Base-by-base conservation (phyloP, 1,284 basidiomycete species). In the Irpex sp. region DNA sequence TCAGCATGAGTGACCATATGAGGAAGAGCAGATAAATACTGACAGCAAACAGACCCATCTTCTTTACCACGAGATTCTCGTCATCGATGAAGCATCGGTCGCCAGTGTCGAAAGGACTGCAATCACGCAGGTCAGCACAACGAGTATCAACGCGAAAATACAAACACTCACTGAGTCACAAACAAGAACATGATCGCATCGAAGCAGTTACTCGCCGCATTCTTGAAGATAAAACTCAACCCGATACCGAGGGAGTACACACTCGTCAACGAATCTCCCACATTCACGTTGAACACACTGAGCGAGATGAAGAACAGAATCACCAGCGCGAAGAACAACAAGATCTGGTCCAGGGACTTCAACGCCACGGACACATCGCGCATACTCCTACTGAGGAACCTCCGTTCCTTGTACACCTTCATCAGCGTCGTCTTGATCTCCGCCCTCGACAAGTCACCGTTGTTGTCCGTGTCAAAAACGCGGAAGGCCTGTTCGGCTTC, bases 101-200 rank as follows among this genome's bases (percentile, higher is more conserved):
- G 7, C 90, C 90, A 19, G 90, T 91, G 69, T 90, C 89, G 68
- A 85, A 90, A 3, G 89, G 89, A 71, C 88, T 90, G 61, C 3
- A 55, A 56, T 9, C 35, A 15, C 43, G 2, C 6, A 1, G n/a
- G 19, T 50, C 21, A 26, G 21, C 21, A 3, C 3, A 3, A 26
- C 21, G 15, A 50, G 43, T 55, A 58, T 57, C 17, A 43, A 61
- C 15, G 43, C 64, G 57, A 78, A 67, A 49, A 62, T 31, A 6
- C 21, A 9, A 51, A 46, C 59, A 78, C 85, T 63, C 66, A 90
- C 87, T 92, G 90, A 5, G 89, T 88, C 50, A 92, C 89, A 72
- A 92, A 92, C 67, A 92, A 73, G 71, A 92, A 89, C 81, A 91
- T 88, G 69, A 92, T 86, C 50, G 89, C 81, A 74, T 92, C 90